A percentile compares a stretch with the other conserved stretches of the same genome.
phyloP scores from a whole-genome alignment of 2,329 filamentous ascomycete genomes.

The Paraphoma chrysanthemicola region DNA sequence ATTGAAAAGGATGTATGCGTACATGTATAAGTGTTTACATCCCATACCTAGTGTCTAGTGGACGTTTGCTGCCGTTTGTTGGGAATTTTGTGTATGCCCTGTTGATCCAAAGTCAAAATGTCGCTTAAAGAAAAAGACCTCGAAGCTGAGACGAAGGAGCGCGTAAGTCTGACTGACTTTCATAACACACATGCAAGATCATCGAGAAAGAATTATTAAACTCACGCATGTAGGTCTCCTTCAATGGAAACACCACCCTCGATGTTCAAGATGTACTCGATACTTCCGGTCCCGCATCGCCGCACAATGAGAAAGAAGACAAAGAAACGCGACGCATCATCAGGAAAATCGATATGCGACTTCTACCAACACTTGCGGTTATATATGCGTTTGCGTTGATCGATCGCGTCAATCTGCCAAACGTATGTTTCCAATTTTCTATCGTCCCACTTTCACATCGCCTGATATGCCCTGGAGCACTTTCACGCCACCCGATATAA shows the following conservation, averaged over 20 bases:
- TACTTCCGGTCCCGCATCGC: conserved; percentile 1
- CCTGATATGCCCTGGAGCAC: too few relatives aligned
- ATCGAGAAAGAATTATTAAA: neutral
- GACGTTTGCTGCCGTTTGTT: neutral
- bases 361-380: conserved; percentile 41
- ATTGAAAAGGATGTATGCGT: neutral
- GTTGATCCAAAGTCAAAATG: neutral
- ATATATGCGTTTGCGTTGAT: conserved; percentile 33
- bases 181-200: neutral
- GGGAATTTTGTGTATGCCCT: neutral
- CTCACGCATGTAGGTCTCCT: conserved; percentile 7
- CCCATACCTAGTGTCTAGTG: too few relatives aligned
- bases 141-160: conserved; percentile 5
- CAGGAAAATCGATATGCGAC: conserved; percentile 44
- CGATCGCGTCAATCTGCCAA: conserved; percentile 24
- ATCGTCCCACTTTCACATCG: neutral
- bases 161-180: conserved; percentile 3
- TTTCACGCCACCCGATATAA: too few relatives aligned
- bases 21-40: neutral
- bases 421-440: neutral
- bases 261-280: conserved; percentile 4
- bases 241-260: conserved; percentile 5
- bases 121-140: conserved; percentile 8
- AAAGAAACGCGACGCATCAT: conserved; percentile 40
- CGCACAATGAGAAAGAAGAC: conserved; percentile 11